Evolutionary conservation across 2,329 filamentous ascomycete genomes (phyloP).

Genomic region (Talaromyces rugulosus): DNA sequence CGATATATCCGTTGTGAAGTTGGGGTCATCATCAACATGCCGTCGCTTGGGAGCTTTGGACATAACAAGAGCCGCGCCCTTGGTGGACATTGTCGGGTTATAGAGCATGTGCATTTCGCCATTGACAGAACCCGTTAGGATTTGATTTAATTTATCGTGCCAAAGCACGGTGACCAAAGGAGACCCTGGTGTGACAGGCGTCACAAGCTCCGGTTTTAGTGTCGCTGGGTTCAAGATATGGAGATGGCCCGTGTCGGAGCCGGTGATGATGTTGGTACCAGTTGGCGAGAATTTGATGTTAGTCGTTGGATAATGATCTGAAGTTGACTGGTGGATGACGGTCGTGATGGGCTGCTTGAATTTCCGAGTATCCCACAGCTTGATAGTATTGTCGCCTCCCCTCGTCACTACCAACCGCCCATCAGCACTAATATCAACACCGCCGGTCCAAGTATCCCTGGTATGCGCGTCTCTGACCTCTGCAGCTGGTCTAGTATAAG

Average conservation of each 20-base stretch:
- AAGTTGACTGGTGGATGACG: conserved; percentile 74
- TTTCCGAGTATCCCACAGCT: conserved; percentile 94
- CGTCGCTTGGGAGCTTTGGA: conserved; percentile 89
- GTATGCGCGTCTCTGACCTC: conserved; percentile 82
- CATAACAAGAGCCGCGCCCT: conserved; percentile 84
- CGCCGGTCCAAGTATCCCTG: conserved; percentile 83
- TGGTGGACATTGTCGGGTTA: conserved; percentile 74
- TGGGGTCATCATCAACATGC: conserved; percentile 90
- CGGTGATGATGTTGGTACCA: conserved; percentile 79
- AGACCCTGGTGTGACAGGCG: conserved; percentile 79
- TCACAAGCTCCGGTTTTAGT: conserved; percentile 75
- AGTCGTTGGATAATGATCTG: conserved; percentile 74
- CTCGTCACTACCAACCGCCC: conserved; percentile 86
- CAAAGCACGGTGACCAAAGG: conserved; percentile 81
- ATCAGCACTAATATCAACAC: conserved; percentile 84
- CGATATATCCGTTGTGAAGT: conserved; percentile 77
- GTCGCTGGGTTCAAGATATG: conserved; percentile 94
- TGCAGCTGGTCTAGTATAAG: conserved; percentile 73
- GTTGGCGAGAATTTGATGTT: conserved; percentile 89
- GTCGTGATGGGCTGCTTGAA: conserved; percentile 86
- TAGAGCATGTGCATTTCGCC: conserved; percentile 86
- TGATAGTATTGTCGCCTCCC: conserved; percentile 88
- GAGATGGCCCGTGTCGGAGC: conserved; percentile 78
- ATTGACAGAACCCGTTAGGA: conserved; percentile 89
- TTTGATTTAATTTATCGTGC: conserved; percentile 95